Percentiles rank a stretch among this genome's conserved stretches.
Evolutionary conservation across 345 rosid species (phyloP).

Genomic region (Clausena lansium): DNA sequence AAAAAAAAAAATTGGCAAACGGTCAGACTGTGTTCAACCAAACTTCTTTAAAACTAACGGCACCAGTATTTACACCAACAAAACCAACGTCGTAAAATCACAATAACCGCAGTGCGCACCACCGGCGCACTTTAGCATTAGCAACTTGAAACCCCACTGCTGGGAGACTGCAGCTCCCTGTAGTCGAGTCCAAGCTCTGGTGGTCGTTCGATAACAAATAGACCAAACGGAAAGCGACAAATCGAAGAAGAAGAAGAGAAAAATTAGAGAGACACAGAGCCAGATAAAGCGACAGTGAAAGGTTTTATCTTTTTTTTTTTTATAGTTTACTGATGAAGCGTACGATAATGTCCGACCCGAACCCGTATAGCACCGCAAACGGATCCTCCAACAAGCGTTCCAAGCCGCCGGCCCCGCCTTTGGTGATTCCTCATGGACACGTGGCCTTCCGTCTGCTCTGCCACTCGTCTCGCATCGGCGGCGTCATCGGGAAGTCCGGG

Average conservation of each 20-base stretch:
- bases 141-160: not conserved
- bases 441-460: conserved; percentile 71
- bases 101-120: not conserved
- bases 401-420: conserved; percentile 42
- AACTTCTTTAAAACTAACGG: too few relatives aligned
- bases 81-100: too few relatives aligned
- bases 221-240: not conserved
- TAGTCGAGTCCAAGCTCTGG: not conserved
- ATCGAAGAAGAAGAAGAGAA: not conserved
- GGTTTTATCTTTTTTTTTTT: too few relatives aligned
- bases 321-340: conserved; percentile 36
- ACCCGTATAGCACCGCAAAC: conserved; percentile 23
- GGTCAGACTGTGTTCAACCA: too few relatives aligned
- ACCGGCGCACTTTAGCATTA: not conserved
- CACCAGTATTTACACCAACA: too few relatives aligned
- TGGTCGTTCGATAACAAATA: not conserved
- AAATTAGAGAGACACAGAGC: too few relatives aligned
- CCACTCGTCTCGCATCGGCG: conserved; percentile 68
- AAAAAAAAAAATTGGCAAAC: too few relatives aligned
- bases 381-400: conserved; percentile 65
- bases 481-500: conserved; percentile 87
- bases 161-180: not conserved
- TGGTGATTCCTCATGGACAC: conserved; percentile 50
- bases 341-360: conserved; percentile 33
- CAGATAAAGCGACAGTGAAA: too few relatives aligned